phyloP scores from a whole-genome alignment of 345 rosid genomes.

The Isatis tinctoria region DNA sequence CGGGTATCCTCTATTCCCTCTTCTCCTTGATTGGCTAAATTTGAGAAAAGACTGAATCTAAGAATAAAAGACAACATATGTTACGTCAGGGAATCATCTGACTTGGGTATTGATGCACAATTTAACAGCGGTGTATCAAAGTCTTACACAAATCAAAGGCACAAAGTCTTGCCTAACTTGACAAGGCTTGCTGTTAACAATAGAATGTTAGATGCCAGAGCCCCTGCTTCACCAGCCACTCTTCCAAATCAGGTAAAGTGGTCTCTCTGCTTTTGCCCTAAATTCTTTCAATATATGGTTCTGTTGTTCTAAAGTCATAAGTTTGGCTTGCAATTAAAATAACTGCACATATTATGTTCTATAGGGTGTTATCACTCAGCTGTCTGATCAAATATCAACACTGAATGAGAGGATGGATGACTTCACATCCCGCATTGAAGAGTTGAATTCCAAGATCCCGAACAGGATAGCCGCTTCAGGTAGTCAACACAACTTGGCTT shows the following conservation, averaged over 20 bases:
- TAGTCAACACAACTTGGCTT: slow-evolving; percentile 75
- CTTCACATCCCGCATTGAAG: slow-evolving; percentile 76
- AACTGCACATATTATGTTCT: slow-evolving; percentile 8
- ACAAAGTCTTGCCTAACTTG: slow-evolving; percentile 65
- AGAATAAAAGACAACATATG: slow-evolving; percentile 9
- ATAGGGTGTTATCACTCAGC: slow-evolving; percentile 84
- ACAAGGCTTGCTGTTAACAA: slow-evolving; percentile 71
- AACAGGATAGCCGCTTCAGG: slow-evolving; percentile 50
- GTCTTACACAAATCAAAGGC: slow-evolving; percentile 64
- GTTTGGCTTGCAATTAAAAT: neutral
- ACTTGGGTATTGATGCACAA: slow-evolving; percentile 15
- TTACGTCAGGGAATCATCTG: slow-evolving; percentile 18
- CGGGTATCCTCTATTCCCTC: slow-evolving; percentile 52
- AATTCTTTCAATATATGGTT: neutral
- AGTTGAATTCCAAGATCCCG: slow-evolving; percentile 71
- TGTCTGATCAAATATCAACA: slow-evolving; percentile 94
- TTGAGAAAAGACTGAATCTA: slow-evolving; percentile 1
- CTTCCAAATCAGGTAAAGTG: slow-evolving; percentile 64
- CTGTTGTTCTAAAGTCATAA: neutral
- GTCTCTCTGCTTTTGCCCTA: neutral
- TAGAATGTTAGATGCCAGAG: slow-evolving; percentile 70
- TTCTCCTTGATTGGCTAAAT: neutral
- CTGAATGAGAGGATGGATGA: slow-evolving; percentile 96
- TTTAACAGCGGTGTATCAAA: slow-evolving; percentile 56
- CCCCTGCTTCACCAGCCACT: slow-evolving; percentile 59